Conservation (phyloP, 495 filamentous ascomycete species). For the Aspergillus cristatus region DNA sequence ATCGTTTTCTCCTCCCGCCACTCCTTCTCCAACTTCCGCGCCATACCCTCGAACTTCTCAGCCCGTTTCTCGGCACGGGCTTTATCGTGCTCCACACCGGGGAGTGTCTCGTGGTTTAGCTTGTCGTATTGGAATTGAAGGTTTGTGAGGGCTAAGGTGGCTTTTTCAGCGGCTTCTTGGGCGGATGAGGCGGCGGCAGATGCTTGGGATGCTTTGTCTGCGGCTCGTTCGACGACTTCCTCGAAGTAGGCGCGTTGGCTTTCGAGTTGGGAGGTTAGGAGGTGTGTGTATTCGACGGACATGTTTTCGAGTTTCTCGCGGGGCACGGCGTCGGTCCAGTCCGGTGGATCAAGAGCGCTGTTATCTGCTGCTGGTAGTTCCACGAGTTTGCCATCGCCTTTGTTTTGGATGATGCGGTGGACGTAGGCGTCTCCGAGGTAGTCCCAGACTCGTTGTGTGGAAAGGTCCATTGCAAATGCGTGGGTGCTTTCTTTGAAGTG, state of each 20-base stretch:
- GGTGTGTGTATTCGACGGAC: constrained; percentile 86
- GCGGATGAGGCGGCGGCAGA: constrained; percentile 56
- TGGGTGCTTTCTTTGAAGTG: constrained; percentile 88
- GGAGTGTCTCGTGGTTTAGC: constrained; percentile 50
- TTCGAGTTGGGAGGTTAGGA: constrained; percentile 85
- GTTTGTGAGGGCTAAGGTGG: constrained; percentile 39
- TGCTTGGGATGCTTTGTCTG: constrained; percentile 78
- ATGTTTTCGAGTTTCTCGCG: constrained; percentile 88
- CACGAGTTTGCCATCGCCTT: constrained; percentile 79
- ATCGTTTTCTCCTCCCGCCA: constrained; percentile 85
- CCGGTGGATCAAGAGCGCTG: constrained; percentile 33
- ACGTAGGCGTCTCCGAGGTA: constrained; percentile 93
- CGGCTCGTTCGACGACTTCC: constrained; percentile 82
- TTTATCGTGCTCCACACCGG: constrained; percentile 59
- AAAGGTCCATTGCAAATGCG: constrained; percentile 85
- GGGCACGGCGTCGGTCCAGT: constrained; percentile 64
- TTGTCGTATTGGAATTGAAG: constrained; percentile 48
- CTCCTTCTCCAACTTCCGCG: constrained; percentile 64
- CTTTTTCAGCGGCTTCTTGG: constrained; percentile 39
- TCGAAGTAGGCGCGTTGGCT: constrained; percentile 90
- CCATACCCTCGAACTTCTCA: constrained; percentile 62
- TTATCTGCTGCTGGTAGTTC: constrained; percentile 57
- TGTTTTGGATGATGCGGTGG: constrained; percentile 86
- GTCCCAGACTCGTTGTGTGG: constrained; percentile 94
- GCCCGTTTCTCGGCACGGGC: constrained; percentile 57